Conservation (phyloP, 768 basidiomycete species). For the Phlebiopsis gigantea region DNA sequence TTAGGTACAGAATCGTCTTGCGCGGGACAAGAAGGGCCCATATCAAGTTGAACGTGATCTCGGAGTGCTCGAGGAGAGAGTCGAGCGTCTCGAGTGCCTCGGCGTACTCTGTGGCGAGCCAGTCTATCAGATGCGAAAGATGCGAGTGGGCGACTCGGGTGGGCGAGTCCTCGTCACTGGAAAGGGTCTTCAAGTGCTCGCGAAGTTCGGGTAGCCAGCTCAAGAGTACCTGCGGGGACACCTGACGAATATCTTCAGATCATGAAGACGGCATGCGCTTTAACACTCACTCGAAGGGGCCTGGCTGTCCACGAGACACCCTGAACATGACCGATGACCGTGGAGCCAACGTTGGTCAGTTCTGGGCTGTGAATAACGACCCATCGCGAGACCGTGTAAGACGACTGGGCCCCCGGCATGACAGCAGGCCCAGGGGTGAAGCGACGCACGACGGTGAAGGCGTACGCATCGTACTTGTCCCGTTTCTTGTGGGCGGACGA, state of each 20-base stretch:
- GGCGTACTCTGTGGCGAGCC: slow-evolving; percentile 45
- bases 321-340: slow-evolving; percentile 52
- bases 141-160: slow-evolving; percentile 35
- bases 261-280: not conserved
- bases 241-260: slow-evolving; percentile 24
- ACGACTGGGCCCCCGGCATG: not conserved
- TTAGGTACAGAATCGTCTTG: slow-evolving; percentile 42
- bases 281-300: slow-evolving; percentile 42
- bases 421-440: slow-evolving; percentile 19
- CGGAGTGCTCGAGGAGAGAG: slow-evolving; percentile 45
- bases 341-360: slow-evolving; percentile 51
- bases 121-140: slow-evolving; percentile 44
- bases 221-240: slow-evolving; percentile 53
- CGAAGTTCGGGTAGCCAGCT: slow-evolving; percentile 45
- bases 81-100: slow-evolving; percentile 42
- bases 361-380: slow-evolving; percentile 55
- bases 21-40: slow-evolving; percentile 54
- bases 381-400: slow-evolving; percentile 21
- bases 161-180: slow-evolving; percentile 32
- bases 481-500: slow-evolving; percentile 4
- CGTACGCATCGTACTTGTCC: slow-evolving; percentile 22
- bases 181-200: slow-evolving; percentile 37
- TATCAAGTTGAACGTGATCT: slow-evolving; percentile 51
- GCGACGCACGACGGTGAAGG: slow-evolving; percentile 23
- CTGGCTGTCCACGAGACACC: slow-evolving; percentile 59